Evolutionary conservation across 1,139 yeast genomes (phyloP).

Genomic region (Debaryomyces subglobosus): DNA sequence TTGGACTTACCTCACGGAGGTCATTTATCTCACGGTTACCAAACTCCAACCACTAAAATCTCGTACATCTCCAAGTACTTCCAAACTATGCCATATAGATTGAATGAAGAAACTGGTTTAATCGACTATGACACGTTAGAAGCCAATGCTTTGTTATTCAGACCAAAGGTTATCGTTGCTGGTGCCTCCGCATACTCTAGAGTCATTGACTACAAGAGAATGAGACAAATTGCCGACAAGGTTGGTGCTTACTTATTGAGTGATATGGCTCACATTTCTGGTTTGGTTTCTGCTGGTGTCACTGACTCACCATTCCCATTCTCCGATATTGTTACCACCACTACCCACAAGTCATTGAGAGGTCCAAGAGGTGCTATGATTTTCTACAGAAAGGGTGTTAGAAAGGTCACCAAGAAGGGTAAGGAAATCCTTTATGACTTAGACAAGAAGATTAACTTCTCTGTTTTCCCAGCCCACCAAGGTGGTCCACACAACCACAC

Average conservation of each 20-base stretch:
- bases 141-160: constrained; percentile 79
- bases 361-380: constrained; percentile 99
- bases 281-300: constrained; percentile 90
- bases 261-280: constrained; percentile 98
- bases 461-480: constrained; percentile 98
- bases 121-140: constrained; percentile 91
- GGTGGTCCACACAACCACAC: constrained; percentile 99
- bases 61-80: constrained; percentile 91
- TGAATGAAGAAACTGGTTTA: constrained; percentile 80
- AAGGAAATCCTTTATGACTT: constrained; percentile 85
- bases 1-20: constrained; percentile 97
- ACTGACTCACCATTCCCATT: constrained; percentile 91
- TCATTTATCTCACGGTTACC: constrained; percentile 95
- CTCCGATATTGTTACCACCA: constrained; percentile 95
- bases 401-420: constrained; percentile 84
- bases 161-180: constrained; percentile 94
- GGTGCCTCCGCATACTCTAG: constrained; percentile 97
- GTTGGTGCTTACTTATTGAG: constrained; percentile 91
- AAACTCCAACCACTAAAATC: constrained; percentile 84
- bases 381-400: constrained; percentile 90
- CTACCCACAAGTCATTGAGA: constrained; percentile 95
- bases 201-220: constrained; percentile 85
- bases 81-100: constrained; percentile 96
- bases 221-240: constrained; percentile 86
- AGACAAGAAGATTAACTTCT: constrained; percentile 88